These are phyloP conservation scores for Novymonas esmeraldas DNA, from an alignment of 208 protist species.

Conservation along the genomic window DNA sequence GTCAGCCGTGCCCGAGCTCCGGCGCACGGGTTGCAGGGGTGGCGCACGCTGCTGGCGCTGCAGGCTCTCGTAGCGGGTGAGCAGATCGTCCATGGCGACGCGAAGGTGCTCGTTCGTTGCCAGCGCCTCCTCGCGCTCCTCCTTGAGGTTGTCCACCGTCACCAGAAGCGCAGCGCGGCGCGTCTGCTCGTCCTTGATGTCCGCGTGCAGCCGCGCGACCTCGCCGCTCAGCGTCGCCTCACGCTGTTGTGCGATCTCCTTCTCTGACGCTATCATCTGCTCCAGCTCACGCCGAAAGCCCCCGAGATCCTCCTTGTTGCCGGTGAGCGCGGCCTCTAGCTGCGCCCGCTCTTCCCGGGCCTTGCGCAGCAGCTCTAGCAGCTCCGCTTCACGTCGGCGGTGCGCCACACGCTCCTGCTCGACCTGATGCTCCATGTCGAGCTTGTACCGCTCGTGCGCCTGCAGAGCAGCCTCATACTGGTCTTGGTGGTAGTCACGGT, in stretches of 20 bases:
- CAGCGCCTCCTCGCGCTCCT: slow-evolving; percentile 61
- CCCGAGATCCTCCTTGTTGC: slow-evolving; percentile 53
- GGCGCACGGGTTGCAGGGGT: neutral
- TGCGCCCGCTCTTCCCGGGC: slow-evolving; percentile 67
- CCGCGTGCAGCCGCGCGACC: slow-evolving; percentile 55
- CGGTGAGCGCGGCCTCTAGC: slow-evolving; percentile 56
- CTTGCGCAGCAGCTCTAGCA: slow-evolving; percentile 72
- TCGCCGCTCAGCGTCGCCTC: slow-evolving; percentile 62
- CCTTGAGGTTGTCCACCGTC: slow-evolving; percentile 61
- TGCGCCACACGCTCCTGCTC: slow-evolving; percentile 82
- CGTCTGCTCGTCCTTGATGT: slow-evolving; percentile 63
- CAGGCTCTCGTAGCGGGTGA: slow-evolving; percentile 34
- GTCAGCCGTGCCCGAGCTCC: neutral
- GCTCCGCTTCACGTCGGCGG: slow-evolving; percentile 72
- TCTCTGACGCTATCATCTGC: slow-evolving; percentile 73
- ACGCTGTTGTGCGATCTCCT: slow-evolving; percentile 55
- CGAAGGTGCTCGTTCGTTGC: slow-evolving; percentile 76
- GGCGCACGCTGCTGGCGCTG: slow-evolving; percentile 10
- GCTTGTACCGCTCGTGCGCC: slow-evolving; percentile 87
- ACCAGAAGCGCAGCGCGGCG: slow-evolving; percentile 44
- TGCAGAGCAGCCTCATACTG: slow-evolving; percentile 83
- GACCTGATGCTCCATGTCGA: slow-evolving; percentile 83
- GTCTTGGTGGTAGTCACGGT: slow-evolving; percentile 89
- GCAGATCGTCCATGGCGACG: slow-evolving; percentile 65
- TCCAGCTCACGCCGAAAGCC: slow-evolving; percentile 79